phyloP scores from a whole-genome alignment of 495 filamentous ascomycete species.

The Hyaloscypha finlandica region DNA sequence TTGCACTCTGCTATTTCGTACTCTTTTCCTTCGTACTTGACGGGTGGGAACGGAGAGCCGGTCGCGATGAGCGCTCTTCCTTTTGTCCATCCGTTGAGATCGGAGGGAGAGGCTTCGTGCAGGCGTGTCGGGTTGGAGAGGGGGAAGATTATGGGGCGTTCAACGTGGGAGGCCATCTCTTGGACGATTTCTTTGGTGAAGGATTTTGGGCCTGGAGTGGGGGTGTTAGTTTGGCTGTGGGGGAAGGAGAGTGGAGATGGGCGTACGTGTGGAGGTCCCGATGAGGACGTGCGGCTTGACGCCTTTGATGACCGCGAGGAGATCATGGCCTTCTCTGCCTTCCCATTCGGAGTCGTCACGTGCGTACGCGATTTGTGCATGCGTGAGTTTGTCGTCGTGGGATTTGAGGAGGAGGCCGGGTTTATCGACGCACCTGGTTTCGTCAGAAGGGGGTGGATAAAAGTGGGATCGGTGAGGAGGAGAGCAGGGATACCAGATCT shows the following conservation, averaged over 20 bases:
- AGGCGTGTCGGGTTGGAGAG: constrained; percentile 84
- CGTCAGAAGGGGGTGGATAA: not conserved
- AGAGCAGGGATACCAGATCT: constrained; percentile 66
- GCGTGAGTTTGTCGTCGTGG: constrained; percentile 57
- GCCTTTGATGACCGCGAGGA: constrained; percentile 66
- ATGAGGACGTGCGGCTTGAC: constrained; percentile 82
- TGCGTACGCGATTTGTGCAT: constrained; percentile 67
- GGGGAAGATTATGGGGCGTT: constrained; percentile 79
- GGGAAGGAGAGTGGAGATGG: not conserved
- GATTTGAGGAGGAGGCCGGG: constrained; percentile 74
- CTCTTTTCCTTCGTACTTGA: constrained; percentile 63
- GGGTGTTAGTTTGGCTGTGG: not conserved
- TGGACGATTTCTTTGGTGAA: constrained; percentile 75
- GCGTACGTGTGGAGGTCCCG: constrained; percentile 68
- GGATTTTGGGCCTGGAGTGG: constrained; percentile 55
- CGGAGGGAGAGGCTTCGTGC: constrained; percentile 80
- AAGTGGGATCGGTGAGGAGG: constrained; percentile 3
- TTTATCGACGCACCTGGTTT: constrained; percentile 77
- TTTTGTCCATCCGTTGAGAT: constrained; percentile 76
- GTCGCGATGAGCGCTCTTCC: constrained; percentile 83
- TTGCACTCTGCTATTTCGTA: constrained; percentile 86
- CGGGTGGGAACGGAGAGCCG: constrained; percentile 79
- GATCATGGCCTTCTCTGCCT: constrained; percentile 51
- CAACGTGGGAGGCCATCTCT: constrained; percentile 78
- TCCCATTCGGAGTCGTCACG: constrained; percentile 66